Percentiles rank a stretch among this genome's conserved stretches.
Conservation (phyloP, 371 early-diverging fungal genomes). For the Furculomyces boomerangus region DNA sequence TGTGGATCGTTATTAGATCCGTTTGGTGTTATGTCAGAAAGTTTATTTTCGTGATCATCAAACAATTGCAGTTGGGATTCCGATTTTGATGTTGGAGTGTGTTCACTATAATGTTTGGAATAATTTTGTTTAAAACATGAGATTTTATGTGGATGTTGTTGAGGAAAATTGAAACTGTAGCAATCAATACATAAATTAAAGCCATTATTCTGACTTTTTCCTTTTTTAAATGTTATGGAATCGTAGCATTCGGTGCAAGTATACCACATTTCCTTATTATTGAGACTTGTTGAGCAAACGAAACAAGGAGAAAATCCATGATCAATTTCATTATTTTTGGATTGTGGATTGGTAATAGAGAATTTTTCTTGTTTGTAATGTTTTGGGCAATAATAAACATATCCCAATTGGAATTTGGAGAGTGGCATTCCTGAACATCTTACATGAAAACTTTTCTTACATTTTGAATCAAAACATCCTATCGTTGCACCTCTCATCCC, state of each 20-base stretch:
- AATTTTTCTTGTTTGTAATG: conserved; percentile 32
- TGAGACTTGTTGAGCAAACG: not conserved
- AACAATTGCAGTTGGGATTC: too few species aligned
- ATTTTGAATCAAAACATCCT: conserved; percentile 73
- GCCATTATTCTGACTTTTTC: not conserved
- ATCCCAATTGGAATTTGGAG: conserved; percentile 51
- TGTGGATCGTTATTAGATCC: too few species aligned
- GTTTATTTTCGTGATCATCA: too few species aligned
- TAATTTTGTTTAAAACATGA: too few species aligned
- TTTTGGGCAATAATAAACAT: conserved; percentile 67
- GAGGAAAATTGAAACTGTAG: conserved; percentile 1
- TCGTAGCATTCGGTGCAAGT: conserved; percentile 46
- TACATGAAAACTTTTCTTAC: conserved; percentile 66
- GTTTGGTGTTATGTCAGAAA: too few species aligned
- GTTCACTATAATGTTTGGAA: too few species aligned
- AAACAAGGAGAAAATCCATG: not conserved
- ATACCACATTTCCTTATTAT: conserved; percentile 27
- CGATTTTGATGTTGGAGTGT: too few species aligned
- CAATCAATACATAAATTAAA: conserved; percentile 1
- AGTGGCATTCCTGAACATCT: conserved; percentile 56
- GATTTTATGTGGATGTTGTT: not conserved
- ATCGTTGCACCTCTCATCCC: conserved; percentile 72
- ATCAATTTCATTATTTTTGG: not conserved
- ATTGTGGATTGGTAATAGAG: conserved; percentile 16
- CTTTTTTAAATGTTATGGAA: conserved; percentile 21